A percentile compares a stretch with the other conserved stretches of the same genome.
These are phyloP conservation scores for Agrocybe praecox DNA, from an alignment of 768 basidiomycete species.

Conservation along the genomic window DNA sequence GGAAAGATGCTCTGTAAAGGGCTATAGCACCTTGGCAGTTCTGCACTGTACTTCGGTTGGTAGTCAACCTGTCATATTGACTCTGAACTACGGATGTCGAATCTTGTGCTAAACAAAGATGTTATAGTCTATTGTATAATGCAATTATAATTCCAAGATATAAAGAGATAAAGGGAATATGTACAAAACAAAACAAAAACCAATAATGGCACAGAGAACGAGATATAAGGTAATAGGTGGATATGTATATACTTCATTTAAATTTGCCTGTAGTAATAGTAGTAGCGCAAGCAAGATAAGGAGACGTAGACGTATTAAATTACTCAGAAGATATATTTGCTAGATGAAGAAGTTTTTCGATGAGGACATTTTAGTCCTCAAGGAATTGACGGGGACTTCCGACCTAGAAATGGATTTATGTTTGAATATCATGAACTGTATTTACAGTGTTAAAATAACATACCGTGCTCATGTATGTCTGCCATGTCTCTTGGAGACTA, in stretches of 20 bases:
- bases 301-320: not conserved
- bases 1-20: conserved; percentile 74
- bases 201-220: not conserved
- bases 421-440: too few species aligned
- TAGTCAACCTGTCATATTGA: too few species aligned
- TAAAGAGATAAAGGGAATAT: not conserved
- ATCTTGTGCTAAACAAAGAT: too few species aligned
- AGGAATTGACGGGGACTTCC: conserved; percentile 44
- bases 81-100: too few species aligned
- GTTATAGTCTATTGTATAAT: too few species aligned
- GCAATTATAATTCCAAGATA: too few species aligned
- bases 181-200: not conserved
- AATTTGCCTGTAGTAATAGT: not conserved
- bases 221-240: not conserved
- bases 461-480: conserved; percentile 65
- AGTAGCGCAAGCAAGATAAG: not conserved
- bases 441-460: too few species aligned
- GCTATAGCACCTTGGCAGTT: conserved; percentile 36
- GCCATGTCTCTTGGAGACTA: conserved; percentile 70
- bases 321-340: not conserved
- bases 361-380: conserved; percentile 31
- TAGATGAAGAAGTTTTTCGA: not conserved
- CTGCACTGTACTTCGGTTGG: too few species aligned
- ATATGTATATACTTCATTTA: not conserved
- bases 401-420: conserved; percentile 30